Conservation (phyloP, 2,329 filamentous ascomycete species). For the Ceratocystis cubensis region DNA sequence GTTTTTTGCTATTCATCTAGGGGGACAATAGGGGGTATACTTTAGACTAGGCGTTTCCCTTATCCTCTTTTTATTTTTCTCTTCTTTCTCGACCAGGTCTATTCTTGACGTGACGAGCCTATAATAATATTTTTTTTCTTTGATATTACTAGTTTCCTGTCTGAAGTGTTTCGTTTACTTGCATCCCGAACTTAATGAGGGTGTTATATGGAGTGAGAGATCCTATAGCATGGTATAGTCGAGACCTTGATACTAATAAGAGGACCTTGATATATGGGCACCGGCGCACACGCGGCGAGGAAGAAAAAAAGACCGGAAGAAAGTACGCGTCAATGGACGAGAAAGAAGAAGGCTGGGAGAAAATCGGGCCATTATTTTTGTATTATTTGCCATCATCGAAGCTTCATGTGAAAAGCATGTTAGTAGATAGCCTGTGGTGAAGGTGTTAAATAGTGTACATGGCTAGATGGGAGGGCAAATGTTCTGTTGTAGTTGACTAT, state of each 20-base stretch:
- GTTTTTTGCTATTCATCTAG: background rate
- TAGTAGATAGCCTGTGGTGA: too few species aligned
- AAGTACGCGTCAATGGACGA: background rate
- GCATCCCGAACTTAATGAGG: background rate
- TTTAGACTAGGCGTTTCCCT: background rate
- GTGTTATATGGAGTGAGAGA: background rate
- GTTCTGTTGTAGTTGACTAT: background rate
- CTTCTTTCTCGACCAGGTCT: background rate
- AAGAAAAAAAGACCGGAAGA: background rate
- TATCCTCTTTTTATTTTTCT: background rate
- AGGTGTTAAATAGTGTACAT: too few species aligned
- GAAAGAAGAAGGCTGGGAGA: background rate
- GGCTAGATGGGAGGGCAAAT: too few species aligned
- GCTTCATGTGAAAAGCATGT: too few species aligned
- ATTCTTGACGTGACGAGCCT: background rate
- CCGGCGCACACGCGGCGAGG: background rate
- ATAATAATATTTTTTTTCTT: constrained; percentile 3
- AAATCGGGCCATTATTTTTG: background rate
- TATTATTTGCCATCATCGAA: too few species aligned
- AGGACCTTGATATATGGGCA: background rate
- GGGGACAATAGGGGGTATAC: background rate
- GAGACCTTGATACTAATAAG: background rate
- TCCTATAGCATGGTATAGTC: background rate
- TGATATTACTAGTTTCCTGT: background rate
- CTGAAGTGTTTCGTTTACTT: background rate